Evolutionary conservation across 2,329 filamentous ascomycete species (phyloP), one percentile per base, ranked within the genome.

Genomic region (Fusarium beomiforme): DNA sequence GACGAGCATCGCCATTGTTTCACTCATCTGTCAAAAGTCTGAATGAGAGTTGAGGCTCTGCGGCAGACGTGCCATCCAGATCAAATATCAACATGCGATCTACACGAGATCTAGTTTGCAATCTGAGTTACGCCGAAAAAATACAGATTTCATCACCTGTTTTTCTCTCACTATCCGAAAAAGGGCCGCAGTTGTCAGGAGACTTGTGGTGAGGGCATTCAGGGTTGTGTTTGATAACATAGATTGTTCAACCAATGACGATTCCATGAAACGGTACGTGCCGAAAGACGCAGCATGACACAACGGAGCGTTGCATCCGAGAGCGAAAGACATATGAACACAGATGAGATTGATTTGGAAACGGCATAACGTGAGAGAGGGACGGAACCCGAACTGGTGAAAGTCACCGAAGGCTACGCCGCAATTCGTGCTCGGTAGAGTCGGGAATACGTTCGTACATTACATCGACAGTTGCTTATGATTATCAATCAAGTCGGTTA

Each of bases 171-270:
- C 33, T 44, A 62, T n/a, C 63, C 36, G 37, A 55, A 67, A 55
- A 67, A 67, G 63, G 64, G 64, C 64, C 64, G 63, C 41, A 33
- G 47, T 46, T 67, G 63, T 67, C 64, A 67, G 64, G 64, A 67
- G 64, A 67, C 37, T 62, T 62, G 42, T 67, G 64, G 42, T 55
- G 63, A 67, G 24, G 62, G 47, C 24, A 67, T 67, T 61, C 64
- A 67, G 54, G 64, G 61, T 49, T 61, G 39, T 55, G 55, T 67
- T 55, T 55, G 63, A 62, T 44, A 42, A 41, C 33, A 51, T 34
- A 51, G 44, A 42, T 26, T 37, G 46, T n/a, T 17, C 31, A 34
- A 49, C 64, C 64, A 67, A 67, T 67, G 46, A 41, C 36, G 37
- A 53, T 29, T 37, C 26, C 24, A 39, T 61, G 41, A 34, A 31